A percentile compares a stretch with the other conserved stretches of the same genome.
Conservation (phyloP, 108 stramenopile species). For the Discostella stelligeroides region DNA sequence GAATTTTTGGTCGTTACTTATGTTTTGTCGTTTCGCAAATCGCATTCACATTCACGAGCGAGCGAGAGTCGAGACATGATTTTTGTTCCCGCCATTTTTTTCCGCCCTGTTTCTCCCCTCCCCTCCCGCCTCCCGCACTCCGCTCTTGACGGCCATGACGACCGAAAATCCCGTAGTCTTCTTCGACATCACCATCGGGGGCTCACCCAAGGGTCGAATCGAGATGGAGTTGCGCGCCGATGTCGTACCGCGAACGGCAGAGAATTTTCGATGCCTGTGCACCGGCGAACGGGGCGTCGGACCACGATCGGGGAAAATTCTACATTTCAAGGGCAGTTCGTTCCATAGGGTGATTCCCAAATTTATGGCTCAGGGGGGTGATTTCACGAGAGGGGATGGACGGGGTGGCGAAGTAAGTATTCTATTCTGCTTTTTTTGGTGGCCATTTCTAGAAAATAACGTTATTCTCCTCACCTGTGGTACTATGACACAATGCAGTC, state of each 20-base stretch:
- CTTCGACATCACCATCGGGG: slow-evolving; percentile 95
- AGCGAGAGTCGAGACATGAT: no score
- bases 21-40: no score
- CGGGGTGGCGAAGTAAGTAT: slow-evolving; percentile 48
- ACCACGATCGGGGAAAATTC: slow-evolving; percentile 54
- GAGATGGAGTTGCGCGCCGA: slow-evolving; percentile 87
- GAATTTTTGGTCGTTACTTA: no score
- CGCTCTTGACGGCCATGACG: no score
- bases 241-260: slow-evolving; percentile 87
- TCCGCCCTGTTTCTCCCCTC: no score
- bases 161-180: slow-evolving; percentile 89
- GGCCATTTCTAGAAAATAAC: neutral
- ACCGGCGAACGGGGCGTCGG: slow-evolving; percentile 87
- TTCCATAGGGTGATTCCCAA: slow-evolving; percentile 97
- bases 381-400: slow-evolving; percentile 81
- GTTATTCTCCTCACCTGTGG: neutral
- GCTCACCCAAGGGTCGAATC: slow-evolving; percentile 74
- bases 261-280: slow-evolving; percentile 82
- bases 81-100: no score
- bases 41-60: no score
- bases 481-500: slow-evolving; percentile 58
- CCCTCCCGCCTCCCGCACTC: no score
- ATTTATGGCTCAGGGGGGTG: slow-evolving; percentile 87
- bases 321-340: slow-evolving; percentile 89
- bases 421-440: neutral